phyloP scores from a whole-genome alignment of 2,329 filamentous ascomycete species.

The Acarospora socialis region DNA sequence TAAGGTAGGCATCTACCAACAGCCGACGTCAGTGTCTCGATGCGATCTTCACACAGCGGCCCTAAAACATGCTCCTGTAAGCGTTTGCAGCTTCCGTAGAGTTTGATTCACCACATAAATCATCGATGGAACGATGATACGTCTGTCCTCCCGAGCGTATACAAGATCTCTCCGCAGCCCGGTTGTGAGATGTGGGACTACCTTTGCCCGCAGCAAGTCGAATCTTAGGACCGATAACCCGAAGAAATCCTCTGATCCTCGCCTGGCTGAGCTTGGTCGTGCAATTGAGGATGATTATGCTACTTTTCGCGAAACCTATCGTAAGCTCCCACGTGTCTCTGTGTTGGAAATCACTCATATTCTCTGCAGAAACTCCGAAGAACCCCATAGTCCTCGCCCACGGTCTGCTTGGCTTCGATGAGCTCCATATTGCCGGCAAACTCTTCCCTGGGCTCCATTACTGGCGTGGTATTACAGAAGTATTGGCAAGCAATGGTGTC shows the following conservation, averaged over 20 bases:
- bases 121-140: too few relatives aligned
- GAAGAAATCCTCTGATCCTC: constrained; percentile 28
- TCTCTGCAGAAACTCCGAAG: constrained; percentile 29
- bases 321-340: too few relatives aligned
- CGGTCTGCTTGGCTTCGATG: constrained; percentile 52
- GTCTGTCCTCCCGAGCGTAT: too few relatives aligned
- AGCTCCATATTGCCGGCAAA: constrained; percentile 40
- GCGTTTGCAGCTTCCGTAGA: too few relatives aligned
- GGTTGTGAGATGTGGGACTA: too few relatives aligned
- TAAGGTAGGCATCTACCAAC: too few relatives aligned
- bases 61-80: too few relatives aligned
- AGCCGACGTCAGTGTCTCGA: too few relatives aligned
- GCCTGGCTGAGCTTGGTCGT: constrained; percentile 36
- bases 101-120: too few relatives aligned
- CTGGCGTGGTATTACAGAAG: constrained; percentile 50
- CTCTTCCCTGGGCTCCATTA: constrained; percentile 46
- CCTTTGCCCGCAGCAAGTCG: not conserved
- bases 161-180: too few relatives aligned
- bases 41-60: too few relatives aligned
- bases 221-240: constrained; percentile 1
- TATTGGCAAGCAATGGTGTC: constrained; percentile 39
- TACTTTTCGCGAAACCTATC: constrained; percentile 41
- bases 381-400: constrained; percentile 49
- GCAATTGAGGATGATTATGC: constrained; percentile 49
- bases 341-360: too few relatives aligned